Percentiles rank a stretch among this genome's conserved stretches.
Conservation (phyloP, 2,329 filamentous ascomycete species). For the Claviceps fusiformis region DNA sequence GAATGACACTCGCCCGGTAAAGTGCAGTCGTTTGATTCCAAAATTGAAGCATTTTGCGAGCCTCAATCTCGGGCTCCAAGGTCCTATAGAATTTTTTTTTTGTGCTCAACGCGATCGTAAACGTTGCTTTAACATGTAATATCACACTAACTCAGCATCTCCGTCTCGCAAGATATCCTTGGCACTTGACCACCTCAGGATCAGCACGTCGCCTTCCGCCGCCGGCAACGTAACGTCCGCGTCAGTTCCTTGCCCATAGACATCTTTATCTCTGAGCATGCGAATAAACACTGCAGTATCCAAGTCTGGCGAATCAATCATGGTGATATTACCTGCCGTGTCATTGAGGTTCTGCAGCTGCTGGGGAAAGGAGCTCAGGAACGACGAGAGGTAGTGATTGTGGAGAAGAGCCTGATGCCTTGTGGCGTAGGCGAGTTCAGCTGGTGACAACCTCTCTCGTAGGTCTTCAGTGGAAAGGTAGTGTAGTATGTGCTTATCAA, state of each 20-base stretch:
- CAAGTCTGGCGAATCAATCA: constrained; percentile 79
- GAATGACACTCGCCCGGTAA: background rate
- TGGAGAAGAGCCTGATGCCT: constrained; percentile 76
- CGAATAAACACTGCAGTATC: constrained; percentile 77
- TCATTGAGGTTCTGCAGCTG: constrained; percentile 79
- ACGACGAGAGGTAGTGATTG: constrained; percentile 73
- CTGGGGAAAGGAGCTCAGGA: constrained; percentile 68
- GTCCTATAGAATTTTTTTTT: background rate
- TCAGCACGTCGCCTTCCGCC: constrained; percentile 49
- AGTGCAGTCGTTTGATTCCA: background rate
- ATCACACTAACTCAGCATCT: constrained; percentile 45
- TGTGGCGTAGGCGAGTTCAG: constrained; percentile 71
- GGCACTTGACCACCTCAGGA: constrained; percentile 63
- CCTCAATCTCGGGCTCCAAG: background rate
- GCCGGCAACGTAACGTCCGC: constrained; percentile 46
- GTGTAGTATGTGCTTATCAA: constrained; percentile 64
- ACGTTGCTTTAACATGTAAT: background rate
- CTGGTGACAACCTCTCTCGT: constrained; percentile 52
- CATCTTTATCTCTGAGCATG: constrained; percentile 46
- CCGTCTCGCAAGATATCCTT: constrained; percentile 43
- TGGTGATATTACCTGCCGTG: constrained; percentile 74
- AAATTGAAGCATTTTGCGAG: background rate
- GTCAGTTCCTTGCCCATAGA: constrained; percentile 49
- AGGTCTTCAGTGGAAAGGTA: constrained; percentile 47
- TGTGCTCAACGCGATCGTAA: background rate